These are phyloP conservation scores for Paratinospora sagittata DNA, from an alignment of 164 flowering plant genomes.

Conservation along the genomic window DNA sequence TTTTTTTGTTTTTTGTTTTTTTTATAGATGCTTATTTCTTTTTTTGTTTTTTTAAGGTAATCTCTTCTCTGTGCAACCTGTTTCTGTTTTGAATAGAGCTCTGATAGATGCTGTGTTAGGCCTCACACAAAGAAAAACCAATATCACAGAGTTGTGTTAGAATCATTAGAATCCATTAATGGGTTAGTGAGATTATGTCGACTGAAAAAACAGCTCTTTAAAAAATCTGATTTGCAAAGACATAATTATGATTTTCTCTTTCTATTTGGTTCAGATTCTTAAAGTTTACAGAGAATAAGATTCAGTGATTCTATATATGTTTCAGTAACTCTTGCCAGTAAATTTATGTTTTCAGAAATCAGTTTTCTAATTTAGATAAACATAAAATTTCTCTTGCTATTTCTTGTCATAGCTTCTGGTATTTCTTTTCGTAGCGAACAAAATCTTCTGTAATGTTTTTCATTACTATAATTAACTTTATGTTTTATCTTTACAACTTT, in stretches of 20 bases:
- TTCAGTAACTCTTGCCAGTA: neutral
- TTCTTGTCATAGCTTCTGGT: too few species aligned
- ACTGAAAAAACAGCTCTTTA: neutral
- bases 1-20: too few species aligned
- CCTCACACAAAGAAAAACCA: neutral
- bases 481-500: too few species aligned
- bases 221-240: neutral
- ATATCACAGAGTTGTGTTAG: neutral
- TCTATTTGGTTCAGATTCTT: neutral
- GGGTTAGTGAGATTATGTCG: neutral
- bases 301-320: too few species aligned
- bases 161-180: constrained; percentile 4
- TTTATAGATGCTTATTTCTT: too few species aligned
- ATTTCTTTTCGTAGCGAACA: too few species aligned
- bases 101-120: neutral
- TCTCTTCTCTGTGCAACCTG: constrained; percentile 1
- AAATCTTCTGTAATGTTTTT: too few species aligned
- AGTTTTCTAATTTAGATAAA: neutral
- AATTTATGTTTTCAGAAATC: neutral
- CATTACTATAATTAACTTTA: too few species aligned
- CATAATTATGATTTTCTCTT: neutral
- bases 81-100: neutral
- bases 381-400: too few species aligned
- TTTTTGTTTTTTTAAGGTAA: too few species aligned
- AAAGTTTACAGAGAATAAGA: neutral